These are phyloP conservation scores for Penicillium sp. DNA, from an alignment of 2,329 filamentous ascomycete species.

Conservation along the genomic window DNA sequence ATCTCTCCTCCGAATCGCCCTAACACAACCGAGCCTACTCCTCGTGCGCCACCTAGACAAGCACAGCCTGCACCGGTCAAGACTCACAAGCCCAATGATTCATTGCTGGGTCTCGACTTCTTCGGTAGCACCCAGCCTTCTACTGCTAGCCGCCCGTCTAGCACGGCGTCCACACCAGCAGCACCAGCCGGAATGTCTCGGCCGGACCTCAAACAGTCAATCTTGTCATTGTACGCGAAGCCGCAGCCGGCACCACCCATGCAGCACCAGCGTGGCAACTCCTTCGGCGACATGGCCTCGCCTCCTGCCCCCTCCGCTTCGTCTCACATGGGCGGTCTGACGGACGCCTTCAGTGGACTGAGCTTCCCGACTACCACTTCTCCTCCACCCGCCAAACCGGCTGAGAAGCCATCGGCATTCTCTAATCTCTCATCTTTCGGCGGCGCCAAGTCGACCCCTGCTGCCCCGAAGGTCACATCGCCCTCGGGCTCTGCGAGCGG, in stretches of 20 bases:
- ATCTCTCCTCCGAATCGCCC: constrained; percentile 65
- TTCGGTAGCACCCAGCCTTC: constrained; percentile 70
- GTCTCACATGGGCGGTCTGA: constrained; percentile 61
- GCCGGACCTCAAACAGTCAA: constrained; percentile 95
- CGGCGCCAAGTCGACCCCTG: constrained; percentile 45
- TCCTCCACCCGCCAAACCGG: constrained; percentile 36
- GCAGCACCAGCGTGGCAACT: constrained; percentile 59
- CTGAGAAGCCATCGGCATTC: constrained; percentile 63
- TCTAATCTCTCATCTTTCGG: constrained; percentile 60
- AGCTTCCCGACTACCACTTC: constrained; percentile 58
- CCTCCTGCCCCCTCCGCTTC: constrained; percentile 34
- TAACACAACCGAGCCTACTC: constrained; percentile 68
- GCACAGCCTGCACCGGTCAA: constrained; percentile 54
- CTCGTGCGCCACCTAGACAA: constrained; percentile 66
- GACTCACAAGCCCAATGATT: constrained; percentile 74
- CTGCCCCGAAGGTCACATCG: constrained; percentile 50
- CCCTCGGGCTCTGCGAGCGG: constrained; percentile 59
- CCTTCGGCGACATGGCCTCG: constrained; percentile 69
- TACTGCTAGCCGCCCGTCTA: constrained; percentile 74
- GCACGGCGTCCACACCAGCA: constrained; percentile 65
- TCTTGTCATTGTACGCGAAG: constrained; percentile 89
- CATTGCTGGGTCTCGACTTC: constrained; percentile 88
- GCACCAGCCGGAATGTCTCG: constrained; percentile 67
- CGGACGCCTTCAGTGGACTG: constrained; percentile 75
- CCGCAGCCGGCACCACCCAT: constrained; percentile 58